phyloP scores from a whole-genome alignment of 1,284 basidiomycete genomes.

The Blastosporella zonata region DNA sequence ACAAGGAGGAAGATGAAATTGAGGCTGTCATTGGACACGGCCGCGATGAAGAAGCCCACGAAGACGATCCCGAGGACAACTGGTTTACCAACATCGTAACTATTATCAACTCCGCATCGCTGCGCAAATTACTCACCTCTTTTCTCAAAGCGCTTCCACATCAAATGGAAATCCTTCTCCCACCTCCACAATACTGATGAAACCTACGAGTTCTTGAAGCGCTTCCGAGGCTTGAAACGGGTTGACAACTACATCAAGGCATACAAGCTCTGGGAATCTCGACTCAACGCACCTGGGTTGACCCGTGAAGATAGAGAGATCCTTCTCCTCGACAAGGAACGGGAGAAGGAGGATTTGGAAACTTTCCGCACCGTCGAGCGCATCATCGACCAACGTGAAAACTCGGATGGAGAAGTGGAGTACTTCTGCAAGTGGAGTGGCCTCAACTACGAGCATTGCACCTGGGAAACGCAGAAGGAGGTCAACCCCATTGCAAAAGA shows the following conservation, averaged over 20 bases:
- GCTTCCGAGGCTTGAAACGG: slow-evolving; percentile 92
- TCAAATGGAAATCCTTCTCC: slow-evolving; percentile 95
- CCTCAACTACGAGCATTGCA: slow-evolving; percentile 93
- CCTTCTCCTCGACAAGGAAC: slow-evolving; percentile 86
- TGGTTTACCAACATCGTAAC: slow-evolving; percentile 83
- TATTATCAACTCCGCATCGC: slow-evolving; percentile 27
- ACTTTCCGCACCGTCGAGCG: slow-evolving; percentile 92
- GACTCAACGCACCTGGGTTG: slow-evolving; percentile 65
- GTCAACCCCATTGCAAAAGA: slow-evolving; percentile 72
- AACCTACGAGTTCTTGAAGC: slow-evolving; percentile 91
- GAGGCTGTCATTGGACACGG: slow-evolving; percentile 82
- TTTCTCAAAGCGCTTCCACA: slow-evolving; percentile 77
- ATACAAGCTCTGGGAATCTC: slow-evolving; percentile 71
- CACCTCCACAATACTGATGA: slow-evolving; percentile 97
- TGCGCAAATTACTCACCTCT: slow-evolving; percentile 14
- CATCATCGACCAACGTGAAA: slow-evolving; percentile 82
- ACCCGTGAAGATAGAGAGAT: slow-evolving; percentile 89
- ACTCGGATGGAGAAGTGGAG: slow-evolving; percentile 66
- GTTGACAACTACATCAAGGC: slow-evolving; percentile 99
- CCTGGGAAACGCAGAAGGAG: slow-evolving; percentile 90
- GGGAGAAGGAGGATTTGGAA: slow-evolving; percentile 87
- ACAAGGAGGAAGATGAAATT: slow-evolving; percentile 83
- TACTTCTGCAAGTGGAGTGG: slow-evolving; percentile 99
- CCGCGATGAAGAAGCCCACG: slow-evolving; percentile 78
- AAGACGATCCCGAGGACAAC: slow-evolving; percentile 73